These are phyloP conservation scores for Scytalidium sp. DNA, from an alignment of 2,329 filamentous ascomycete species.

Conservation along the genomic window DNA sequence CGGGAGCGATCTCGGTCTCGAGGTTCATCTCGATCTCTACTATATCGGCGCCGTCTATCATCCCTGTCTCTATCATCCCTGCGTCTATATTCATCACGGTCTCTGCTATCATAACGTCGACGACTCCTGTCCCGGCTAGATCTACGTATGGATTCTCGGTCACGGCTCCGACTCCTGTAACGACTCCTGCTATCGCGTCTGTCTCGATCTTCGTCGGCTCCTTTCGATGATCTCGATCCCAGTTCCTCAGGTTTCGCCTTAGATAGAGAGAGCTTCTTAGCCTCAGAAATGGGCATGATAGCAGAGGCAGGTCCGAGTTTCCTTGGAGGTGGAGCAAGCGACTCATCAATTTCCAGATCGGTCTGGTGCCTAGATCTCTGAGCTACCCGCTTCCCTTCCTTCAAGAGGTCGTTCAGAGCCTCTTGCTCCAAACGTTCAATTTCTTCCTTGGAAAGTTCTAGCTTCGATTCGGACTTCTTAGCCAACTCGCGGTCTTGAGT, in stretches of 20 bases:
- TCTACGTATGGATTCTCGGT: constrained; percentile 19
- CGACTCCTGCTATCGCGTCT: constrained; percentile 14
- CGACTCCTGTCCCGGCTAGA: constrained; percentile 20
- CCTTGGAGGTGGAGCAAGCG: constrained; percentile 28
- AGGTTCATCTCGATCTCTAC: constrained; percentile 27
- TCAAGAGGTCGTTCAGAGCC: constrained; percentile 29
- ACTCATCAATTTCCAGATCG: constrained; percentile 29
- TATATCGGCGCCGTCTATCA: constrained; percentile 18
- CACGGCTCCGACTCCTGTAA: constrained; percentile 22
- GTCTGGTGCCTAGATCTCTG: constrained; percentile 27
- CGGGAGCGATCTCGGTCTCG: constrained; percentile 13
- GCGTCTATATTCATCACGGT: constrained; percentile 5
- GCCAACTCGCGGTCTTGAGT: constrained; percentile 1
- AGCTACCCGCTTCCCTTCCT: constrained; percentile 26
- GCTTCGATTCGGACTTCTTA: constrained; percentile 10
- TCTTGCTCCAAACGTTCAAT: constrained; percentile 29
- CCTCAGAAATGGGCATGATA: constrained; percentile 28
- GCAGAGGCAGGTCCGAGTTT: constrained; percentile 29
- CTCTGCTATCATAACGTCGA: constrained; percentile 18
- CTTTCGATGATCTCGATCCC: constrained; percentile 12
- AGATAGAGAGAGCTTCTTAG: constrained; percentile 17
- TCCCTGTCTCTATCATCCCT: constrained; percentile 19
- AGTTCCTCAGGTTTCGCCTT: constrained; percentile 12
- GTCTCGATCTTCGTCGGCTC: constrained; percentile 12
- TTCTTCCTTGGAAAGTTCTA: constrained; percentile 28